These are phyloP conservation scores for Orbilia javanica DNA, from an alignment of 2,329 filamentous ascomycete species.

Conservation along the genomic window DNA sequence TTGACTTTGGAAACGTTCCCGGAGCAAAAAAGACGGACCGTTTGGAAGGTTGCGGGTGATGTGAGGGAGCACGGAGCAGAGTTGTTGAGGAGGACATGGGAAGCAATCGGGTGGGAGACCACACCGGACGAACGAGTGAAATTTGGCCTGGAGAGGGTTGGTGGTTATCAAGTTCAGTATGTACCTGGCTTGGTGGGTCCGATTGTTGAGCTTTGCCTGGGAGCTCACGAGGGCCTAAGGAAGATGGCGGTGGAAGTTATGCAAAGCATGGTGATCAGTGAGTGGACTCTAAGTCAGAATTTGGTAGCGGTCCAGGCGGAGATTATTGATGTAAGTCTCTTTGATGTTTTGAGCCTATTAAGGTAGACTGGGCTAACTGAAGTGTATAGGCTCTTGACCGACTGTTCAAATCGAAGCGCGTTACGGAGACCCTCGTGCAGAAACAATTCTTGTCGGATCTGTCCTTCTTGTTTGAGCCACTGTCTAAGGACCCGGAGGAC, in stretches of 20 bases:
- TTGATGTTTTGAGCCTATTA: background rate
- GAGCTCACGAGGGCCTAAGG: conserved; percentile 90
- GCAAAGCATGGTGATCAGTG: conserved; percentile 97
- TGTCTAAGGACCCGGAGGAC: conserved; percentile 77
- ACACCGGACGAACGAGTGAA: conserved; percentile 80
- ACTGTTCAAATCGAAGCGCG: conserved; percentile 87
- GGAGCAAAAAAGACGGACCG: conserved; percentile 93
- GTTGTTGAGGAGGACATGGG: conserved; percentile 86
- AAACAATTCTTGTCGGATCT: conserved; percentile 93
- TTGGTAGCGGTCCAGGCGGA: conserved; percentile 91
- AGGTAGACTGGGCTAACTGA: conserved; percentile 38
- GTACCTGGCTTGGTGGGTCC: conserved; percentile 91
- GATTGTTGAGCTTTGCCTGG: conserved; percentile 92
- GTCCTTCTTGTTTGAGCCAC: conserved; percentile 80
- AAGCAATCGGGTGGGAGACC: conserved; percentile 96
- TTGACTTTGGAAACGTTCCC: conserved; percentile 95
- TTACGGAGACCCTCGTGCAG: conserved; percentile 89
- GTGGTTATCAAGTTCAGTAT: conserved; percentile 98
- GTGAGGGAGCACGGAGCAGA: conserved; percentile 92
- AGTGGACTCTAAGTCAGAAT: conserved; percentile 96
- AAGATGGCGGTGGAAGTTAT: conserved; percentile 91
- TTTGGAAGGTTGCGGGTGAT: conserved; percentile 99
- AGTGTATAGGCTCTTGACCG: conserved; percentile 76
- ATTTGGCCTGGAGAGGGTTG: conserved; percentile 85
- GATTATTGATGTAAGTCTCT: conserved; percentile 78